Evolutionary conservation across 2,329 filamentous ascomycete genomes (phyloP).

Genomic region (Colletotrichum sp.): DNA sequence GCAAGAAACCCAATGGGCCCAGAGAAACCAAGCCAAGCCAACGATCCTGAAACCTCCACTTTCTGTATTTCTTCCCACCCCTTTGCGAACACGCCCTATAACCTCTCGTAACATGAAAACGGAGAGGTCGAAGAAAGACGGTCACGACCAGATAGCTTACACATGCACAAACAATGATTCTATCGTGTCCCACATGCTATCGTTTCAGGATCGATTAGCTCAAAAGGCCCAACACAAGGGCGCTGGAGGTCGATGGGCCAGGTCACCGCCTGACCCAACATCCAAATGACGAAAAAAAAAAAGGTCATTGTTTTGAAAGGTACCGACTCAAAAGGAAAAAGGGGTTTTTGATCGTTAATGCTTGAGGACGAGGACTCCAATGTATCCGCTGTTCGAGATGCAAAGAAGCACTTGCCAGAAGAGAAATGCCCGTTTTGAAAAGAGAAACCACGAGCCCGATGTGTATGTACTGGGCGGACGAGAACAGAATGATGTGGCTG

Average conservation of each 20-base stretch:
- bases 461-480: slow-evolving; percentile 19
- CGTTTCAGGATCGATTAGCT: neutral
- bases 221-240: neutral
- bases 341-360: neutral
- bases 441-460: slow-evolving; percentile 11
- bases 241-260: neutral
- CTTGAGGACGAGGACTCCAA: neutral
- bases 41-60: slow-evolving; percentile 13
- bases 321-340: neutral
- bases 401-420: slow-evolving; percentile 13
- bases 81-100: neutral
- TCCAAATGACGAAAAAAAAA: neutral
- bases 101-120: neutral
- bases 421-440: slow-evolving; percentile 8
- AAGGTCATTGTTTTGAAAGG: neutral
- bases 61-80: neutral
- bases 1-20: neutral
- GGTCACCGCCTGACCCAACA: neutral
- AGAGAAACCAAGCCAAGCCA: neutral
- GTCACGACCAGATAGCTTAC: slow-evolving; percentile 6
- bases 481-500: slow-evolving; percentile 10
- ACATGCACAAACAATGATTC: slow-evolving; percentile 9
- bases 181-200: slow-evolving; percentile 9
- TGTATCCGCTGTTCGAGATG: slow-evolving; percentile 11
- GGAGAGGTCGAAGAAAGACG: neutral